phyloP scores from a whole-genome alignment of 1,284 basidiomycete species.

The Ustilago crameri region DNA sequence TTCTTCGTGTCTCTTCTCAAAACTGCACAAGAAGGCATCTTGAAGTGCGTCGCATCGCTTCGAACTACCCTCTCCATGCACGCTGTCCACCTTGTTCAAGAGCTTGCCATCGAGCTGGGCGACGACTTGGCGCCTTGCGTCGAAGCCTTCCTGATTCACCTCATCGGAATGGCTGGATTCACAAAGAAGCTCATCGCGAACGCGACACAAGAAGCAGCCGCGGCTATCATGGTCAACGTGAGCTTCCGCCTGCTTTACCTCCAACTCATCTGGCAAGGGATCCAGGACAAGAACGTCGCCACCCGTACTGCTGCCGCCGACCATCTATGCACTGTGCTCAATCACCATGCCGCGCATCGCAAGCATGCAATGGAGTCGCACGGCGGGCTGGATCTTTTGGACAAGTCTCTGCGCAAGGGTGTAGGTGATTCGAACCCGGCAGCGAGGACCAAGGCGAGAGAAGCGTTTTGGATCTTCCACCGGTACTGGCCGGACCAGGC shows the following conservation, averaged over 20 bases:
- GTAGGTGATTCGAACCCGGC: slow-evolving; percentile 82
- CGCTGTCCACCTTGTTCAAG: slow-evolving; percentile 81
- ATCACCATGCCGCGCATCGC: slow-evolving; percentile 60
- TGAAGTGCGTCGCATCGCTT: slow-evolving; percentile 88
- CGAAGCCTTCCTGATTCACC: slow-evolving; percentile 75
- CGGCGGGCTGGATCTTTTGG: slow-evolving; percentile 72
- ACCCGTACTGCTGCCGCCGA: slow-evolving; percentile 76
- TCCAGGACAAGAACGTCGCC: slow-evolving; percentile 87
- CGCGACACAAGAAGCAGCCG: slow-evolving; percentile 81
- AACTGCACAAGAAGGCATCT: slow-evolving; percentile 80
- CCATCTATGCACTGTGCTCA: slow-evolving; percentile 66
- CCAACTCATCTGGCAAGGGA: slow-evolving; percentile 76
- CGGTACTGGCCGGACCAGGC: slow-evolving; percentile 80
- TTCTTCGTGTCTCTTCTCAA: slow-evolving; percentile 81
- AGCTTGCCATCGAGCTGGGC: slow-evolving; percentile 73
- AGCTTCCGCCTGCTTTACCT: slow-evolving; percentile 78
- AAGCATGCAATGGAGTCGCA: slow-evolving; percentile 65
- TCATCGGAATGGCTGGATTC: slow-evolving; percentile 86
- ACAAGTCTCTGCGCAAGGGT: slow-evolving; percentile 78
- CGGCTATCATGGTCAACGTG: slow-evolving; percentile 77
- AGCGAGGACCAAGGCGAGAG: slow-evolving; percentile 80
- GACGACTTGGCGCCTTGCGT: slow-evolving; percentile 74
- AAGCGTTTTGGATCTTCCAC: slow-evolving; percentile 84
- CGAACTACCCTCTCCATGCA: slow-evolving; percentile 89
- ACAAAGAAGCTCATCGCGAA: slow-evolving; percentile 96